Evolutionary conservation across 768 basidiomycete species (phyloP).

Genomic region (Suillus lakei): DNA sequence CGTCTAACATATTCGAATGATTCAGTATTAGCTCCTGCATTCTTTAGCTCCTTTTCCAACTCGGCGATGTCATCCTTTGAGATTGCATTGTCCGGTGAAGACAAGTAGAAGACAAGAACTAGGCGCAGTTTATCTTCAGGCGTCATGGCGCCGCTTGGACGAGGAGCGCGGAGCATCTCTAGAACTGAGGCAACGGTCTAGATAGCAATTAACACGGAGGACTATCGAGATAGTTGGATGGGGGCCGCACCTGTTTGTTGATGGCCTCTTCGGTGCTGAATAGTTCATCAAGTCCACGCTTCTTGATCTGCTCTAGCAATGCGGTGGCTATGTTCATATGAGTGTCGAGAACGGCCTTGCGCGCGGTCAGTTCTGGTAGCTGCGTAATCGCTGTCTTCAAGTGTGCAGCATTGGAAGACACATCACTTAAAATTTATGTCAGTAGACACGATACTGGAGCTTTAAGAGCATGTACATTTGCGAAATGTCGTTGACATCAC

Average conservation of each 20-base stretch:
- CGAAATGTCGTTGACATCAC: conserved; percentile 92
- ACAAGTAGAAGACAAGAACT: conserved; percentile 94
- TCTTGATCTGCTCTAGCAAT: conserved; percentile 93
- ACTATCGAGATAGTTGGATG: neutral
- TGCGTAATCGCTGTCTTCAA: conserved; percentile 97
- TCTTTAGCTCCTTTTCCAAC: conserved; percentile 85
- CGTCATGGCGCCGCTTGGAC: conserved; percentile 67
- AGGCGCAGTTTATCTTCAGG: conserved; percentile 90
- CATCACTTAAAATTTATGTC: conserved; percentile 57
- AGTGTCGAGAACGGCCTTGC: conserved; percentile 95
- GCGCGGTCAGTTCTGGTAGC: conserved; percentile 93
- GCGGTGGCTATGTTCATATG: conserved; percentile 99
- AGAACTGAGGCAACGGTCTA: conserved; percentile 82
- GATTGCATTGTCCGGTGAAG: conserved; percentile 77
- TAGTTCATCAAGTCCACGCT: conserved; percentile 92
- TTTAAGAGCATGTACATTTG: conserved; percentile 70
- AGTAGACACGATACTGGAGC: conserved; percentile 11
- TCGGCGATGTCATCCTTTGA: conserved; percentile 89
- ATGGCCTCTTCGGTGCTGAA: conserved; percentile 95
- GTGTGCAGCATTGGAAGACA: conserved; percentile 91
- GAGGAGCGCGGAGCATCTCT: conserved; percentile 79
- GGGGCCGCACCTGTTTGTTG: conserved; percentile 69
- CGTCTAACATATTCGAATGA: conserved; percentile 94
- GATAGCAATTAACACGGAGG: conserved; percentile 8
- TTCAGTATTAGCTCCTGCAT: conserved; percentile 75